Evolutionary conservation across 371 early-diverging fungal genomes (phyloP), one percentile per base, ranked within the genome.

Genomic region (Apophysomyces ossiformis): DNA sequence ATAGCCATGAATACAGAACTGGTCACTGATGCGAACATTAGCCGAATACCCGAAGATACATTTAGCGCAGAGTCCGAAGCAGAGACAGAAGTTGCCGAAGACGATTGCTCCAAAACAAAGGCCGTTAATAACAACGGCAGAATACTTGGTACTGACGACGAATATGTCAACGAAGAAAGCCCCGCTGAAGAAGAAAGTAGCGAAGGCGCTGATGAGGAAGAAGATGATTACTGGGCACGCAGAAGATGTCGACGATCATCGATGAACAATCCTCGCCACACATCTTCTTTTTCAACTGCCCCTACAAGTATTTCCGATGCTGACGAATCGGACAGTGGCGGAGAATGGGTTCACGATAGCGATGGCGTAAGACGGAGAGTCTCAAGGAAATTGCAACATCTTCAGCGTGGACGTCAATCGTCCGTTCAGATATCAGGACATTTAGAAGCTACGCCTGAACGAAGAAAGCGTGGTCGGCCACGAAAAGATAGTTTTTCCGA

Each of bases 191-290:
- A 47, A 47, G 54, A 50, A 50, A 50, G 21, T 21, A 50, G 54
- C 54, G 54, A 50, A 21, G 54, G 54, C 5, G 54, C 54, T 18
- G 54, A 50, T 11, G 54, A 71, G 15, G 68, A 67, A 15, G 67
- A 67, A 67, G 71, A 67, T 35, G 57, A 58, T 7, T 61, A 57
- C 41, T 67, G 62, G 62, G 38, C 63, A 41, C 37, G 44, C 16
- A 50, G 54, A 70, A 62, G 67, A 38, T 61, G 65, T 36, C 61
- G 56, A 50, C 69, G 60, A 21, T 21, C 37, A 65, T 57, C 65
- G 37, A 12, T 54, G 47, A 43, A 37, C 39, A 56, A 37, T 21
- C 69, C 8, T 18, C 60, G 39, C 43, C 57, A 35, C 62, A 50
- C 68, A 18, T 41, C 60, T 15, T 35, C 66, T 26, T 65, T 60